Conservation (phyloP, 805 yeast genomes). For the Saccharomycopsis amapae region DNA sequence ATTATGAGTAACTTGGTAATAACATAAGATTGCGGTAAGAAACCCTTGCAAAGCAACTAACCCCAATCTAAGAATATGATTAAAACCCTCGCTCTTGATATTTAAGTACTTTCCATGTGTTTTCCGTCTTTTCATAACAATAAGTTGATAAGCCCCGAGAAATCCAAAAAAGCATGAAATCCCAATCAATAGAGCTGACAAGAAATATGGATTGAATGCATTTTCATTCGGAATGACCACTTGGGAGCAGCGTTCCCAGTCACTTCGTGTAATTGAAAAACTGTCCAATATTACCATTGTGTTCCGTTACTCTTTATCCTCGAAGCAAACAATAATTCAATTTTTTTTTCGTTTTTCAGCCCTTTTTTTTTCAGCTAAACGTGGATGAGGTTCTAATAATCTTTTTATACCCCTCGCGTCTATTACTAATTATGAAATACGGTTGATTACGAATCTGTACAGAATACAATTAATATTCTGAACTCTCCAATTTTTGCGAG, state of each 20-base stretch:
- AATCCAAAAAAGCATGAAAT: slow-evolving; percentile 4
- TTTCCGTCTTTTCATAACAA: slow-evolving; percentile 5
- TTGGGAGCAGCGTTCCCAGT: neutral
- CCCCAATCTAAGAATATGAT: slow-evolving; percentile 10
- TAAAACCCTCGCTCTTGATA: slow-evolving; percentile 11
- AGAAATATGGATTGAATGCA: slow-evolving; percentile 19
- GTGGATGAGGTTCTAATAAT: too few relatives aligned
- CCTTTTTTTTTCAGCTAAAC: too few relatives aligned
- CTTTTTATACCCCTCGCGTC: too few relatives aligned
- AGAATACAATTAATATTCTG: too few relatives aligned
- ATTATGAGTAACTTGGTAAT: neutral
- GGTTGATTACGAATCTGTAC: too few relatives aligned
- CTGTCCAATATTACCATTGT: too few relatives aligned
- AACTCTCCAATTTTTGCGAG: too few relatives aligned
- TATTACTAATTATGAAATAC: too few relatives aligned
- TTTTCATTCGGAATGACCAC: slow-evolving; percentile 9
- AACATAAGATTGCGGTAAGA: slow-evolving; percentile 4
- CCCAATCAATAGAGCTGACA: slow-evolving; percentile 1
- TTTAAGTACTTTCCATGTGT: slow-evolving; percentile 10
- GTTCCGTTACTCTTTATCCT: too few relatives aligned
- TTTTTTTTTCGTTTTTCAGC: too few relatives aligned
- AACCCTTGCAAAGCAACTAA: slow-evolving; percentile 8
- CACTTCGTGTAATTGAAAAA: too few relatives aligned
- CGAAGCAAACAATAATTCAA: too few relatives aligned
- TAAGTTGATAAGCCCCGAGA: slow-evolving; percentile 12